Base-by-base conservation (phyloP, 352 stramenopile genomes). In the Aphanomyces astaci region DNA sequence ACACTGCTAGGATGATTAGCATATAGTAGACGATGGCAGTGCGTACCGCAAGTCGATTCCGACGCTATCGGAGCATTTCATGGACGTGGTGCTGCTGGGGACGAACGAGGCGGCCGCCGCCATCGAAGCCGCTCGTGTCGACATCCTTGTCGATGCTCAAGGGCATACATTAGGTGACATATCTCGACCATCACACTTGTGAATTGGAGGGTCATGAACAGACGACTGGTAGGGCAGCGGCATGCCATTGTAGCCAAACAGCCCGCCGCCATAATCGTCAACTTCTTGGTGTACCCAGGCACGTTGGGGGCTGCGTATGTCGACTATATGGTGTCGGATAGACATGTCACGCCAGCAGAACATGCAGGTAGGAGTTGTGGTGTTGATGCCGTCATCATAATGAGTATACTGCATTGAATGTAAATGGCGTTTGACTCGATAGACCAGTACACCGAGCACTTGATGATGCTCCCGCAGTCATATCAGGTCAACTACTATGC, bases 401-500 rank as follows among this genome's bases (percentile, higher is more conserved):
- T n/a, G n/a, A n/a, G n/a, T n/a, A n/a, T n/a, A n/a, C n/a, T n/a
- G n/a, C n/a, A n/a, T n/a, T n/a, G n/a, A n/a, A n/a, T n/a, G n/a
- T n/a, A n/a, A n/a, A n/a, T n/a, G n/a, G n/a, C n/a, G n/a, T n/a
- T n/a, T n/a, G n/a, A n/a, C n/a, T n/a, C n/a, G 13, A 72, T 69
- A 46, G 32, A 69, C 0, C 70, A 81, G 11, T 92, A 88, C 56
- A 82, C 75, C 0, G 87, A 95, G 65, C 90, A 86, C 62, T 73
- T 95, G 24, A 78, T 88, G 13, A 59, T 92, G 24, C 66, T 94
- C 4, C 81, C 84, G n/a, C 45, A 78, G 24, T 87, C 74, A 15
- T 95, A 95, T 63, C 87, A 95, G 68, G 81, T 89, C 43, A 95
- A 95, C 51, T 79, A 90, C 66, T 94, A 82, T 72, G 54, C 25